These are phyloP conservation scores for Eutypella sp. DNA, from an alignment of 2,329 filamentous ascomycete genomes.

Conservation along the genomic window DNA sequence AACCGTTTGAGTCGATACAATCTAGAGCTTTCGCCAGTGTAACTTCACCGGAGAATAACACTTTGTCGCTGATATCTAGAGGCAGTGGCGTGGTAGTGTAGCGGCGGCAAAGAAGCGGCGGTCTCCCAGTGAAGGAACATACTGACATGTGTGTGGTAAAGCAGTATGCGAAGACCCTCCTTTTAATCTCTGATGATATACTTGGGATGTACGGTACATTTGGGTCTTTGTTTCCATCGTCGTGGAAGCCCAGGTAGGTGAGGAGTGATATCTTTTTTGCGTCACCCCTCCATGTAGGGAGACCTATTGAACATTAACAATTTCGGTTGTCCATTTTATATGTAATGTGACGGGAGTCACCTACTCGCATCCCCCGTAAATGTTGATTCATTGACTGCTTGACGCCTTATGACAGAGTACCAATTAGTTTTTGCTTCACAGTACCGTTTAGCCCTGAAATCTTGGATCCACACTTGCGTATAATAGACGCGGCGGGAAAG, in stretches of 20 bases:
- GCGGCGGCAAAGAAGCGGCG: conserved; percentile 30
- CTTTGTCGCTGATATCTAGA: conserved; percentile 33
- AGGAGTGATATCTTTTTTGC: conserved; percentile 21
- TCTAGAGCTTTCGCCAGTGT: conserved; percentile 20
- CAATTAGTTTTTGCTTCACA: neutral
- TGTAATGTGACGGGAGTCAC: conserved; percentile 3
- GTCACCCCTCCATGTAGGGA: conserved; percentile 21
- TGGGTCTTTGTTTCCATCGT: conserved; percentile 25
- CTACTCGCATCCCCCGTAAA: conserved; percentile 21
- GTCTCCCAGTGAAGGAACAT: conserved; percentile 37
- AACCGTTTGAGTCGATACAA: conserved; percentile 31
- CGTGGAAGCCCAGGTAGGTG: conserved; percentile 48
- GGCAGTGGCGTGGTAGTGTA: conserved; percentile 35
- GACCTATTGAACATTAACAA: conserved; percentile 14
- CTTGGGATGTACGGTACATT: conserved; percentile 24
- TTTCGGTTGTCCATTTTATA: neutral
- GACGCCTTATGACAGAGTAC: conserved; percentile 2
- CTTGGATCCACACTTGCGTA: too few species aligned
- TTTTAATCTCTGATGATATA: conserved; percentile 21
- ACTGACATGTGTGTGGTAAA: conserved; percentile 32
- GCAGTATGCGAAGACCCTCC: conserved; percentile 27
- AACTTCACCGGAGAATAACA: conserved; percentile 27
- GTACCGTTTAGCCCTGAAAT: too few species aligned
- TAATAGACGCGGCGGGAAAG: too few species aligned
- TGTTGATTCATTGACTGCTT: conserved; percentile 14